Evolutionary conservation across 352 stramenopile genomes (phyloP).

Genomic region (Globisporangium spiculum): DNA sequence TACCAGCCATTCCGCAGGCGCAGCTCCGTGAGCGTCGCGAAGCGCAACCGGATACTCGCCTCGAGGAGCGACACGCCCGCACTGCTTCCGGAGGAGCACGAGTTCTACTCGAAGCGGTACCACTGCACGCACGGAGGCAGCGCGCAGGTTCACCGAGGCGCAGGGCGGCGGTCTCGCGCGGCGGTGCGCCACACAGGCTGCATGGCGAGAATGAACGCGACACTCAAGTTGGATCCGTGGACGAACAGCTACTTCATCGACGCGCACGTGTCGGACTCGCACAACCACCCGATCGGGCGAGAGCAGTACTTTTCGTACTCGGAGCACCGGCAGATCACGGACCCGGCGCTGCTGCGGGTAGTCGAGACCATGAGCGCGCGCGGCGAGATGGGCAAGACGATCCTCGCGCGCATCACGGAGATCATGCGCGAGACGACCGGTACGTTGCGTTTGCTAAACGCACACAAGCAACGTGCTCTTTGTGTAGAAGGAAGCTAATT

Average conservation of each 20-base stretch:
- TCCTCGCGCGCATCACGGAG: not conserved
- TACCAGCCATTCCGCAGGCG: slow-evolving; percentile 4
- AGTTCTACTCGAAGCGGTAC: slow-evolving; percentile 7
- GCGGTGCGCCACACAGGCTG: slow-evolving; percentile 12
- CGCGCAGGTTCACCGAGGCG: not conserved
- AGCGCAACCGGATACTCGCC: slow-evolving; percentile 24
- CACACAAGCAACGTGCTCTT: too few species aligned
- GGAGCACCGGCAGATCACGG: slow-evolving; percentile 8
- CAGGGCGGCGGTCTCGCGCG: not conserved
- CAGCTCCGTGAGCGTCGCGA: not conserved
- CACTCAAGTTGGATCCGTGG: not conserved
- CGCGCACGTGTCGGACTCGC: not conserved
- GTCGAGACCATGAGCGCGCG: slow-evolving; percentile 2
- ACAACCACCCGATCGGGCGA: slow-evolving; percentile 11
- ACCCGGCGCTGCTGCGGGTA: slow-evolving; percentile 6
- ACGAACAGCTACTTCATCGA: not conserved
- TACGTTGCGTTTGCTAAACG: not conserved
- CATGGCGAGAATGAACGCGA: slow-evolving; percentile 8
- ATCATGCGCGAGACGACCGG: slow-evolving; percentile 1
- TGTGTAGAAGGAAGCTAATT: not conserved
- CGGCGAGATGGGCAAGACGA: not conserved
- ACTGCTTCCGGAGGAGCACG: not conserved
- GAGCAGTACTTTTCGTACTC: slow-evolving; percentile 14
- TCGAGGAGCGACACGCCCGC: slow-evolving; percentile 16
- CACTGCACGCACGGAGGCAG: slow-evolving; percentile 12